Conservation (phyloP, 2,329 filamentous ascomycete species). For the Lachnellula cervina region DNA sequence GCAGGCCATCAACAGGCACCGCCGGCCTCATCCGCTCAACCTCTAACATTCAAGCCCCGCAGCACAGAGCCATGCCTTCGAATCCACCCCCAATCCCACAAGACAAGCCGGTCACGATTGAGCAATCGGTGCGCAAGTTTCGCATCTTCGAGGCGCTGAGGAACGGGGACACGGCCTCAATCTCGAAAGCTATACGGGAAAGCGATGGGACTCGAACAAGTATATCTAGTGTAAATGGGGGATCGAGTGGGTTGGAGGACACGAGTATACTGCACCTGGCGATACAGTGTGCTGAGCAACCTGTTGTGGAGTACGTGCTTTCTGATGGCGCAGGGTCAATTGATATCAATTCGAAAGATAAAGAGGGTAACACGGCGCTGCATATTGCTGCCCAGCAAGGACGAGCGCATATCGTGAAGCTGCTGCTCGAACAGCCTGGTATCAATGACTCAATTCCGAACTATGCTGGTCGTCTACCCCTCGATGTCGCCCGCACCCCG, state of each 20-base stretch:
- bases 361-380: constrained; percentile 89
- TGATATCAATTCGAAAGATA: constrained; percentile 85
- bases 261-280: constrained; percentile 90
- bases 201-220: constrained; percentile 39
- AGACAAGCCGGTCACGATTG: constrained; percentile 53
- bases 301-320: constrained; percentile 92
- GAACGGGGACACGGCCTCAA: constrained; percentile 84
- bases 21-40: constrained; percentile 27
- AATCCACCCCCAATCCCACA: constrained; percentile 8
- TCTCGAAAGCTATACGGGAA: constrained; percentile 78
- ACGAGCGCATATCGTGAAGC: constrained; percentile 71
- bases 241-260: constrained; percentile 55
- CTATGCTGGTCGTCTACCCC: constrained; percentile 74
- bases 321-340: constrained; percentile 63
- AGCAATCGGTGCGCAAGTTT: constrained; percentile 93
- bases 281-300: constrained; percentile 88
- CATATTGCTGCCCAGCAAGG: constrained; percentile 84
- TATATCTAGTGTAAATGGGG: constrained; percentile 35
- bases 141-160: constrained; percentile 88
- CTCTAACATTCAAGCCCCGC: constrained; percentile 17
- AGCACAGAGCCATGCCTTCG: constrained; percentile 13
- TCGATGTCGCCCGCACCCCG: constrained; percentile 85
- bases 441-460: constrained; percentile 90
- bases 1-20: constrained; percentile 26
- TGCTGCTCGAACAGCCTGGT: constrained; percentile 73